Base-by-base conservation (phyloP, 176 grass and related monocot genomes). In the Tillandsia leiboldiana region DNA sequence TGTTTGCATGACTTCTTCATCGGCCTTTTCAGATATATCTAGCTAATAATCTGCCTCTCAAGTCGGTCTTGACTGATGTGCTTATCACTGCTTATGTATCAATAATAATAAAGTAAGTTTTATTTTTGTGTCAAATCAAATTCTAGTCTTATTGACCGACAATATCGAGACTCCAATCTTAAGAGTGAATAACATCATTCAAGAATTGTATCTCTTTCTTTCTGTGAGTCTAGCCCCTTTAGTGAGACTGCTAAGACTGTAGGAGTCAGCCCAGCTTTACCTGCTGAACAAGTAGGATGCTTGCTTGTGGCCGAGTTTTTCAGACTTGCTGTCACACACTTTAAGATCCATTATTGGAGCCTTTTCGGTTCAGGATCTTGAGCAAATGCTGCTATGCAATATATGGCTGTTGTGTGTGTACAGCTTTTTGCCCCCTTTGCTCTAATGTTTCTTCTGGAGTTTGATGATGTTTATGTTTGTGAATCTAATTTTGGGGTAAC, bases 291-390 rank as follows among this genome's bases (percentile, higher is more conserved):
- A 79, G 78, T 79, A 48, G 93, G 93, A 71, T 97, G 88, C 61
- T 81, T 97, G 42, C 86, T 79, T 3, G 79, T 97, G 73, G 71
- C 81, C 50, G 86, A 92, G 82, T 52, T 97, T 71, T 92, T 97
- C 86, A 87, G 80, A 72, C 63, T 83, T 68, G 80, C 82, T 8
- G 76, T 87, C 79, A 74, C 72, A 70, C 92, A 83, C 75, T 92
- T 92, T 63, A 83, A 75, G 66, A 59, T 92, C 51, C 81, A 90
- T 87, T 81, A 92, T 66, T 97, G 94, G 86, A 92, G 71, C 69
- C 77, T 97, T 73, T 97, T 97, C 70, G 73, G 65, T 71, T 59
- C 72, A 0, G 74, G 72, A 51, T 52, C 18, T 48, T 87, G 74
- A 87, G 56, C 15, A 61, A 61, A 61, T 42, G 33, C 33, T 6